Conservation (phyloP, 202 grass and related monocot genomes). For the Zoysia matrella region DNA sequence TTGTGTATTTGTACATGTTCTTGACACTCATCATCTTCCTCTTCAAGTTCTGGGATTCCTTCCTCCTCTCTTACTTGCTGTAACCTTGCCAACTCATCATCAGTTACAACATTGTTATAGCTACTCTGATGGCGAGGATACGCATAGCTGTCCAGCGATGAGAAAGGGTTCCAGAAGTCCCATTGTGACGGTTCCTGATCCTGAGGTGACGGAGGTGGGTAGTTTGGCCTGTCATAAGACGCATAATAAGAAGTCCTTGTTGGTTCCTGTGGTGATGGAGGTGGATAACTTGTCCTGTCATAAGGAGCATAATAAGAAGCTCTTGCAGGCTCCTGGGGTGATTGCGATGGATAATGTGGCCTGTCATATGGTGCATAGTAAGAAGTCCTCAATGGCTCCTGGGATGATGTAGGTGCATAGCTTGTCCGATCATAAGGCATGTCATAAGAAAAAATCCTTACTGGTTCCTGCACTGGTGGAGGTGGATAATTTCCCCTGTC, state of each 20-base stretch:
- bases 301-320: conserved; percentile 48
- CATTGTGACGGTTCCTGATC: conserved; percentile 72
- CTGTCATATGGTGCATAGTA: conserved; percentile 51
- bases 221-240: conserved; percentile 53
- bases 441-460: conserved; percentile 49
- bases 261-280: conserved; percentile 49
- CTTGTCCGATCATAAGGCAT: conserved; percentile 44
- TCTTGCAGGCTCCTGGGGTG: conserved; percentile 60
- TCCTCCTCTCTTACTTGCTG: conserved; percentile 92
- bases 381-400: conserved; percentile 47
- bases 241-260: conserved; percentile 40
- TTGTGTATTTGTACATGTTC: conserved; percentile 36
- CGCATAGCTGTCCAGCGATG: conserved; percentile 63
- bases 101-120: conserved; percentile 66
- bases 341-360: conserved; percentile 50
- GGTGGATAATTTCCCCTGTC: conserved; percentile 54
- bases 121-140: conserved; percentile 58
- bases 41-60: conserved; percentile 98
- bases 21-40: conserved; percentile 63
- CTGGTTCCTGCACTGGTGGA: conserved; percentile 60
- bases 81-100: conserved; percentile 81
- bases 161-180: conserved; percentile 98
- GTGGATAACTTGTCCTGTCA: conserved; percentile 50
- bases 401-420: conserved; percentile 44
- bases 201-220: conserved; percentile 64